Evolutionary conservation across 306 rosid genomes (phyloP).

Genomic region (Medicago ruthenica): DNA sequence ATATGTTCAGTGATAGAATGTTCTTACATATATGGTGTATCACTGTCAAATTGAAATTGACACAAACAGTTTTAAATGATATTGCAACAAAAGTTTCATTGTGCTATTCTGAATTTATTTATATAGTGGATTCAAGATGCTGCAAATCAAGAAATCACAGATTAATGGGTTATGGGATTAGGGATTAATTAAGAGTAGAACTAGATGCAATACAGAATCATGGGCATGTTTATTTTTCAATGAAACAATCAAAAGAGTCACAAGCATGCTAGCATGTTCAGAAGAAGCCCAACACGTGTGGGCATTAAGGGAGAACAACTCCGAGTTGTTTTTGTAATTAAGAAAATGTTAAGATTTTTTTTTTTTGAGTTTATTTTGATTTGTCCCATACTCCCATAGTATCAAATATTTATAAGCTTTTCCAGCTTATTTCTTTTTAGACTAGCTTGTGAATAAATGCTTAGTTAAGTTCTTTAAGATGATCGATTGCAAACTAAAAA

Average conservation of each 20-base stretch:
- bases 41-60: neutral
- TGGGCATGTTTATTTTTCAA: neutral
- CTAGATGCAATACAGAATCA: neutral
- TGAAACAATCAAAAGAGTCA: no score
- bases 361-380: no score
- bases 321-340: neutral
- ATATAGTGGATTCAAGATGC: neutral
- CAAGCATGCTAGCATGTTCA: neutral
- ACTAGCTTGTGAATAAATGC: no score
- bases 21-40: neutral
- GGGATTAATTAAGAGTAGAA: neutral
- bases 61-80: neutral
- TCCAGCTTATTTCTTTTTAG: no score
- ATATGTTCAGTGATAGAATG: neutral
- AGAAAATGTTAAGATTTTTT: no score
- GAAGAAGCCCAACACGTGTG: neutral
- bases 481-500: no score
- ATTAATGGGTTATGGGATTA: neutral
- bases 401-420: no score
- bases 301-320: neutral
- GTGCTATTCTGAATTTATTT: neutral
- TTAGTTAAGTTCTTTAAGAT: no score
- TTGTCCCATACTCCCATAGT: no score
- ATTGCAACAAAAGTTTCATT: neutral
- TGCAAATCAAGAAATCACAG: neutral